Percentiles rank a stretch among this genome's conserved stretches.
Conservation (phyloP, 2,329 filamentous ascomycete genomes). For the Amylocarpus encephaloides region DNA sequence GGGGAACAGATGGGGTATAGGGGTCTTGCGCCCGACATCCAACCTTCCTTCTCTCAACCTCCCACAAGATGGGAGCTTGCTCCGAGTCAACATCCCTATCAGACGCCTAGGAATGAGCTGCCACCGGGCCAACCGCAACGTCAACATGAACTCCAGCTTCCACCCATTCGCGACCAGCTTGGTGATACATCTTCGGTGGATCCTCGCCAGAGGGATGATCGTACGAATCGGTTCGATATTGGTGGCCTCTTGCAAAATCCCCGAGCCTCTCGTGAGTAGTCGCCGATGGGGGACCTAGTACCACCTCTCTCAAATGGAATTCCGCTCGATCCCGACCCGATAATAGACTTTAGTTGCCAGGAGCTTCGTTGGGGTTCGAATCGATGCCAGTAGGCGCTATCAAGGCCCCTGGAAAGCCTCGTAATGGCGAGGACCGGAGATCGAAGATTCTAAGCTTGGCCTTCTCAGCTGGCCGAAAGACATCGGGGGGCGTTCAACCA, state of each 20-base stretch:
- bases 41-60: constrained; percentile 41
- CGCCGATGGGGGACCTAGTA: not conserved
- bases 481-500: too few relatives aligned
- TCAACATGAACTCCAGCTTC: constrained; percentile 35
- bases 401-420: not conserved
- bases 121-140: constrained; percentile 29
- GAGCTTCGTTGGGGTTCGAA: not conserved
- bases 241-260: constrained; percentile 55
- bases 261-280: not conserved
- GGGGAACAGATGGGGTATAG: constrained; percentile 25
- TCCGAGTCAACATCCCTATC: constrained; percentile 37
- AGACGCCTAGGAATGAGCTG: constrained; percentile 48
- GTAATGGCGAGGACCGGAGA: too few relatives aligned
- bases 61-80: constrained; percentile 40
- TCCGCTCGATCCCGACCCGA: not conserved
- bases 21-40: constrained; percentile 16
- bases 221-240: constrained; percentile 51
- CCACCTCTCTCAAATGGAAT: too few relatives aligned
- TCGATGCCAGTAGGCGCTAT: not conserved
- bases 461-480: too few relatives aligned
- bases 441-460: too few relatives aligned
- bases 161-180: constrained; percentile 36
- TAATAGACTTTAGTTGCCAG: not conserved
- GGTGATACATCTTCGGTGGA: constrained; percentile 25
- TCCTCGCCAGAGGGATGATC: constrained; percentile 41